A percentile compares a stretch with the other conserved stretches of the same genome.
Evolutionary conservation across 208 protist genomes (phyloP).

Genomic region (Trypanosoma theileri): DNA sequence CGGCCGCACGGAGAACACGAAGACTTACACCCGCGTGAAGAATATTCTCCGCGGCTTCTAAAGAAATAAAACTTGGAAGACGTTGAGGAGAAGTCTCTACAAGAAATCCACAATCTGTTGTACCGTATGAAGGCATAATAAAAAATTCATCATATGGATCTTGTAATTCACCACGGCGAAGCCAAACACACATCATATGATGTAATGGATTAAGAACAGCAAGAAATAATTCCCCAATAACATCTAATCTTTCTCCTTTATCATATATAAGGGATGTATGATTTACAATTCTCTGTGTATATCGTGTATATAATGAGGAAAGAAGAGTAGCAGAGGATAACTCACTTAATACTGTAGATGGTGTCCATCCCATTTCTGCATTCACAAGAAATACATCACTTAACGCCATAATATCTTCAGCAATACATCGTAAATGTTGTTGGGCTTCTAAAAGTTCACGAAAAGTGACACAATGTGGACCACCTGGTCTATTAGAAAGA

Average conservation of each 20-base stretch:
- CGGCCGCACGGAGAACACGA: conserved; percentile 63
- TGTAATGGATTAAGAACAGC: conserved; percentile 56
- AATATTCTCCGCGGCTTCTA: conserved; percentile 45
- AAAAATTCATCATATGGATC: conserved; percentile 89
- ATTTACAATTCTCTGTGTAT: conserved; percentile 34
- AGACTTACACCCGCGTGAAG: conserved; percentile 73
- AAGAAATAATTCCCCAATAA: conserved; percentile 52
- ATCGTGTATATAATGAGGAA: conserved; percentile 49
- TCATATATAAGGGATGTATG: conserved; percentile 20
- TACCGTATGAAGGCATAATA: conserved; percentile 67
- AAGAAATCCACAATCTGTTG: conserved; percentile 57
- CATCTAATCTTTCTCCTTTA: conserved; percentile 28
- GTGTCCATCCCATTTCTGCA: conserved; percentile 25
- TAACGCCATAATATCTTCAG: conserved; percentile 46
- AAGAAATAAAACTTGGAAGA: conserved; percentile 68
- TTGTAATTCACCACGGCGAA: conserved; percentile 48
- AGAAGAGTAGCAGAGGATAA: conserved; percentile 68
- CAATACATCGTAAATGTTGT: conserved; percentile 39
- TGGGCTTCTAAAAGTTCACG: conserved; percentile 54
- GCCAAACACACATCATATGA: conserved; percentile 61
- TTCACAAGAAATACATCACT: conserved; percentile 56
- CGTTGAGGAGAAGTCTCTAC: conserved; percentile 62
- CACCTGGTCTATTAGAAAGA: conserved; percentile 43
- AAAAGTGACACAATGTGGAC: conserved; percentile 52
- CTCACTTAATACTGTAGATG: conserved; percentile 18